A percentile compares a stretch with the other conserved stretches of the same genome.
Conservation (phyloP, 305 asterid genomes). For the Salvia sclarea region DNA sequence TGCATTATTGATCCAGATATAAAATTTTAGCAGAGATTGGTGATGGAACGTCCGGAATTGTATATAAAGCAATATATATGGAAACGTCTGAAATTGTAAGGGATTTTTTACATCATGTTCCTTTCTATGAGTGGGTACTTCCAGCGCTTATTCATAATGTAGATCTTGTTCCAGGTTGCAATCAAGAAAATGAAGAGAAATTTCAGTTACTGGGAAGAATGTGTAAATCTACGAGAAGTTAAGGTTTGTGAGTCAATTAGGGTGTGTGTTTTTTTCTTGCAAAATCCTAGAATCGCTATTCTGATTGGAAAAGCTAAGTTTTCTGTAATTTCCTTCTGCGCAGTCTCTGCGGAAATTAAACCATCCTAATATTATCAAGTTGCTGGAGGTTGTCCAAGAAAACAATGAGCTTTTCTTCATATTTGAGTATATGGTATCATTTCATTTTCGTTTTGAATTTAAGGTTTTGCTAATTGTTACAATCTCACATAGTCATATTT, state of each 20-base stretch:
- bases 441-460: slow-evolving; percentile 19
- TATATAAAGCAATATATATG: slow-evolving; percentile 77
- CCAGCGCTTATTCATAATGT: no score
- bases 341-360: slow-evolving; percentile 86
- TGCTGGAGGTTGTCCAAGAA: slow-evolving; percentile 90
- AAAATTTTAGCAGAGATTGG: slow-evolving; percentile 84
- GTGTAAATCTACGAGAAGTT: slow-evolving; percentile 84
- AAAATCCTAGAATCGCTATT: background rate
- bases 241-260: slow-evolving; percentile 51
- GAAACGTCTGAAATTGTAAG: slow-evolving; percentile 87
- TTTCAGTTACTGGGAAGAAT: slow-evolving; percentile 86
- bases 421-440: slow-evolving; percentile 88
- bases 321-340: slow-evolving; percentile 31
- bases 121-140: no score
- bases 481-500: slow-evolving; percentile 5
- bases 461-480: slow-evolving; percentile 3
- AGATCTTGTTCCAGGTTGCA: slow-evolving; percentile 91
- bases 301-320: slow-evolving; percentile 11
- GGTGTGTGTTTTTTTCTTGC: slow-evolving; percentile 12
- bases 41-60: slow-evolving; percentile 89
- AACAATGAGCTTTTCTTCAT: slow-evolving; percentile 90
- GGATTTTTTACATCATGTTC: no score
- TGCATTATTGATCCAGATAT: slow-evolving; percentile 56
- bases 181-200: slow-evolving; percentile 94
- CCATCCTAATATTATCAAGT: slow-evolving; percentile 87